Percentiles rank a stretch among this genome's conserved stretches.
Evolutionary conservation across 345 rosid genomes (phyloP).

Genomic region (Eucalyptus coolabah): DNA sequence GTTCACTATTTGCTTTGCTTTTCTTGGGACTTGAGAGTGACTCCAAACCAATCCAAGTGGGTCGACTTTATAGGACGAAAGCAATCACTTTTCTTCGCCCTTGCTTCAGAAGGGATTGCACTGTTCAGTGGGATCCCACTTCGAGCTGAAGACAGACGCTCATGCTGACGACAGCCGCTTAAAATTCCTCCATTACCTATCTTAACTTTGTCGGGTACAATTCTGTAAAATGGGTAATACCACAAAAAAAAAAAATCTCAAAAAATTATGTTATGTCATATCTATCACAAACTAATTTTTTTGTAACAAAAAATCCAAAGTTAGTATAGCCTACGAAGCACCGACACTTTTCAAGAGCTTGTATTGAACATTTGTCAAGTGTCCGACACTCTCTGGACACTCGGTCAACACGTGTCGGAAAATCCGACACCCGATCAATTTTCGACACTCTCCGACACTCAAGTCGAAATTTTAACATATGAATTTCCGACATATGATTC

Average conservation of each 20-base stretch:
- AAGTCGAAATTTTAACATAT: no score
- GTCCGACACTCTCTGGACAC: no score
- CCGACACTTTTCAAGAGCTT: no score
- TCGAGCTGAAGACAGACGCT: background rate
- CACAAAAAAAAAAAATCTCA: background rate
- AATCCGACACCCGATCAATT: no score
- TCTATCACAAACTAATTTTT: accelerated
- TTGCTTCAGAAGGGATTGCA: background rate
- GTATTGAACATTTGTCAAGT: no score
- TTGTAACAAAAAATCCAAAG: accelerated
- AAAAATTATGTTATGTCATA: background rate
- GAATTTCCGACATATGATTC: no score
- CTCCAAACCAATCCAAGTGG: background rate
- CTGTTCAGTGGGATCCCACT: background rate
- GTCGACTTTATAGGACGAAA: background rate
- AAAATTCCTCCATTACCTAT: background rate
- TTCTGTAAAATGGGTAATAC: background rate
- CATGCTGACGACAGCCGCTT: background rate
- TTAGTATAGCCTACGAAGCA: no score
- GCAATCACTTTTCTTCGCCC: background rate
- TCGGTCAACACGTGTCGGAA: no score
- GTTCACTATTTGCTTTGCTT: background rate
- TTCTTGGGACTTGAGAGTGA: background rate
- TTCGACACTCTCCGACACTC: no score
- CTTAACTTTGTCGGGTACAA: background rate